Percentiles rank a stretch among this genome's conserved stretches.
These are phyloP conservation scores for Clarireedia monteithiana DNA, from an alignment of 2,329 filamentous ascomycete genomes.

Conservation along the genomic window DNA sequence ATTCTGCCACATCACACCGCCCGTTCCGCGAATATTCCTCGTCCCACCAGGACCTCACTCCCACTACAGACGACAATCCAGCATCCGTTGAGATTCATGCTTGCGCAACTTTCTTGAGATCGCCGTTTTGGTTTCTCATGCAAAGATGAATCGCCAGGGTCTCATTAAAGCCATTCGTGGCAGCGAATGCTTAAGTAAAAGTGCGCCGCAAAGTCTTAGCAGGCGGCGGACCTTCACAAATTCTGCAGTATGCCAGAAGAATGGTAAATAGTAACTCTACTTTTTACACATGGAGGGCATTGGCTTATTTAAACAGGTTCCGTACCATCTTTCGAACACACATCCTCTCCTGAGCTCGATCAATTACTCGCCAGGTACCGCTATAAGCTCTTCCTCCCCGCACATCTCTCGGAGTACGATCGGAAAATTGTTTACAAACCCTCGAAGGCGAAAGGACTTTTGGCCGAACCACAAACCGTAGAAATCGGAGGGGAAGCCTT, in stretches of 20 bases:
- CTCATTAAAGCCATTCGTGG: conserved; percentile 13
- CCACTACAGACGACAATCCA: neutral
- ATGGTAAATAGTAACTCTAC: conserved; percentile 16
- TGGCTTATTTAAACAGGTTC: conserved; percentile 14
- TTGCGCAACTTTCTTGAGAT: neutral
- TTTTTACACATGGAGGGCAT: neutral
- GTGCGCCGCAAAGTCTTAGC: conserved; percentile 1
- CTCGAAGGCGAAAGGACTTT: conserved; percentile 40
- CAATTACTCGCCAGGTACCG: conserved; percentile 44
- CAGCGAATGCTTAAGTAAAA: conserved; percentile 16
- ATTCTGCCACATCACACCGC: conserved; percentile 13
- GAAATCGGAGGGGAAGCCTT: conserved; percentile 47
- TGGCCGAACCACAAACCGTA: conserved; percentile 48
- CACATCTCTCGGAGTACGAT: conserved; percentile 46
- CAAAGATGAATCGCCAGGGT: conserved; percentile 16
- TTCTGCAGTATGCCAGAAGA: conserved; percentile 19
- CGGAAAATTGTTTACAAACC: conserved; percentile 44
- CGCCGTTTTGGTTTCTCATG: neutral
- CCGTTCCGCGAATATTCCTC: neutral
- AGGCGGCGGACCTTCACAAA: conserved; percentile 24
- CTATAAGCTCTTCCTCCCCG: conserved; percentile 52
- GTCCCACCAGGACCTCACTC: neutral
- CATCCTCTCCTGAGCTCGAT: conserved; percentile 48
- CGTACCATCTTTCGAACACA: conserved; percentile 36
- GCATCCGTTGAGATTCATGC: neutral